These are phyloP conservation scores for Penicillium rolfsii DNA, from an alignment of 2,329 filamentous ascomycete genomes.

Conservation along the genomic window DNA sequence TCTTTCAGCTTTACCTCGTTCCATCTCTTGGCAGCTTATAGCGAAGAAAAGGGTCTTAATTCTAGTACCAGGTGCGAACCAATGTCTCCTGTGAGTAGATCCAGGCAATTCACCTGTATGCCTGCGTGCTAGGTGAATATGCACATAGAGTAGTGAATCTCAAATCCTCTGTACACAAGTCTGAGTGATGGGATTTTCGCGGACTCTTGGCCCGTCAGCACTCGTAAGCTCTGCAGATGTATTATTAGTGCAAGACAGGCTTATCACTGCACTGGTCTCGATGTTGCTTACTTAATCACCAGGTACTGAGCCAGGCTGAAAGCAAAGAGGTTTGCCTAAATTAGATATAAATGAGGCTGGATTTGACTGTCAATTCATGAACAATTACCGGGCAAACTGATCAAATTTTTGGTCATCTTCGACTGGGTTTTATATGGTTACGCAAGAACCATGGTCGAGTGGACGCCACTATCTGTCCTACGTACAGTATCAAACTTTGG, in stretches of 20 bases:
- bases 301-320: neutral
- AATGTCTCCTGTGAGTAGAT: no score
- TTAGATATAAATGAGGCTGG: neutral
- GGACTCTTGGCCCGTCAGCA: neutral
- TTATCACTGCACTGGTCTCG: neutral
- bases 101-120: no score
- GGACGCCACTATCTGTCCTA: no score
- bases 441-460: neutral
- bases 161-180: neutral
- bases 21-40: no score
- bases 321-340: neutral
- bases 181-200: no score
- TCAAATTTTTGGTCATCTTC: neutral
- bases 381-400: neutral
- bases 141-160: no score
- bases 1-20: no score
- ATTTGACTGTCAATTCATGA: neutral
- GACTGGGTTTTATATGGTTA: neutral
- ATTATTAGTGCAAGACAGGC: neutral
- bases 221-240: neutral
- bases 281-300: neutral
- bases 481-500: neutral
- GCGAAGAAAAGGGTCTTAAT: no score
- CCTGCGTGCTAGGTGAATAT: no score
- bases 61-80: no score